Percentiles rank a stretch among this genome's conserved stretches.
phyloP scores from a whole-genome alignment of 139 green algal species.

The Edaphochlamys debaryana region DNA sequence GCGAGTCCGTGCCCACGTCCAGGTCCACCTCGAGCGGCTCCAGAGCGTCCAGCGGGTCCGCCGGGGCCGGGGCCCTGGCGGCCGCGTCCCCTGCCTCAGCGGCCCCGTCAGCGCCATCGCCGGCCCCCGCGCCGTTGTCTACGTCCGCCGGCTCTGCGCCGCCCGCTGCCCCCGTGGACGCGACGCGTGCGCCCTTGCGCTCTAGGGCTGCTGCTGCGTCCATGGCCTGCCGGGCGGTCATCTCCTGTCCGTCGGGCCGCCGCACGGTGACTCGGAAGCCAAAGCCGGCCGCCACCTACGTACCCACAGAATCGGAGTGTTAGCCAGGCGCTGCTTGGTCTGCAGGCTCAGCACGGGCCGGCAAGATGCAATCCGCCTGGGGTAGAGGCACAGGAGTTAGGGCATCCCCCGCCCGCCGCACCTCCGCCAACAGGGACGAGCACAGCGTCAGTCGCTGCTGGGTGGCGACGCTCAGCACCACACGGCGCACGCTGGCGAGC shows the following conservation, averaged over 20 bases:
- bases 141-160: not conserved
- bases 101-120: not conserved
- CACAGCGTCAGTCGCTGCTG: slow-evolving; percentile 33
- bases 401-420: too few species aligned
- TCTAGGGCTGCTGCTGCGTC: not conserved
- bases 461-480: slow-evolving; percentile 10
- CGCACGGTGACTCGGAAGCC: slow-evolving; percentile 17
- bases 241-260: not conserved
- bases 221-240: slow-evolving; percentile 17
- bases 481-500: slow-evolving; percentile 1
- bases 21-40: slow-evolving; percentile 17
- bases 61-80: not conserved
- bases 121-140: not conserved
- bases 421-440: slow-evolving; percentile 18
- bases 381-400: too few species aligned
- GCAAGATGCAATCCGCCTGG: too few species aligned
- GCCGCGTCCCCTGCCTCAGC: not conserved
- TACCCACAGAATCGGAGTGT: too few species aligned
- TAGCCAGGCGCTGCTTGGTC: not conserved
- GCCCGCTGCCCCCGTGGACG: not conserved
- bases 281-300: slow-evolving; percentile 26
- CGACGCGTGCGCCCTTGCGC: too few species aligned
- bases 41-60: not conserved
- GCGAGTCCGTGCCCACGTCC: not conserved
- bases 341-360: not conserved